These are phyloP conservation scores for Tuber microsphaerosporum DNA, from an alignment of 495 filamentous ascomycete species.

Conservation along the genomic window DNA sequence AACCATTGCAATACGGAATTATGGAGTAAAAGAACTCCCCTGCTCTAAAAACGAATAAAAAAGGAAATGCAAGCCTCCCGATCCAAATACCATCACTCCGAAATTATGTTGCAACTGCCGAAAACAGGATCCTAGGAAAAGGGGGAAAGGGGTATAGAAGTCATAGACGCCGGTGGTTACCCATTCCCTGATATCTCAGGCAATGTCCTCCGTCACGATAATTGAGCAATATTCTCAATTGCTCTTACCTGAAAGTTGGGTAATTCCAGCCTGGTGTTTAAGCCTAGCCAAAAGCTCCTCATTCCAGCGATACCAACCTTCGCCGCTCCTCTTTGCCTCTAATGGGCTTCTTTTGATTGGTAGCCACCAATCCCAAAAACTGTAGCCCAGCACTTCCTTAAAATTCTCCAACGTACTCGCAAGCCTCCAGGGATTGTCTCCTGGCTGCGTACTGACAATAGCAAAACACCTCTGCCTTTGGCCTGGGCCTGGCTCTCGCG, in stretches of 20 bases:
- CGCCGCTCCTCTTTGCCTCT: constrained; percentile 48
- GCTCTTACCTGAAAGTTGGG: background rate
- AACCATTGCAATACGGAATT: background rate
- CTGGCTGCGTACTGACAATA: constrained; percentile 62
- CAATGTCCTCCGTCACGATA: background rate
- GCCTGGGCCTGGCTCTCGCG: constrained; percentile 16
- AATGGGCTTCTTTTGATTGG: constrained; percentile 56
- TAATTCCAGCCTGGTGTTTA: constrained; percentile 35
- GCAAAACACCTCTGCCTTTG: constrained; percentile 50
- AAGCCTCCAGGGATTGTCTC: constrained; percentile 74
- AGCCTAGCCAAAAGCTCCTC: constrained; percentile 33
- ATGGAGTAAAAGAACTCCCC: background rate
- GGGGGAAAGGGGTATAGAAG: background rate
- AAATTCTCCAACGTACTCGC: constrained; percentile 59
- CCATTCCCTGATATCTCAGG: background rate
- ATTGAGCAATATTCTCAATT: background rate
- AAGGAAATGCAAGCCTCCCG: background rate
- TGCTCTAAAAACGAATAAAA: background rate
- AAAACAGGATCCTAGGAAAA: background rate
- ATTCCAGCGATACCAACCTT: constrained; percentile 43
- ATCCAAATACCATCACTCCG: background rate
- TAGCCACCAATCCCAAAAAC: constrained; percentile 64
- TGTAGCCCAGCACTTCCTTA: constrained; percentile 65
- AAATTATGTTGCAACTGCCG: background rate
- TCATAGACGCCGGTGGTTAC: background rate